Base-by-base conservation (phyloP, 257 asterid species). In the Oldenlandia corymbosa region DNA sequence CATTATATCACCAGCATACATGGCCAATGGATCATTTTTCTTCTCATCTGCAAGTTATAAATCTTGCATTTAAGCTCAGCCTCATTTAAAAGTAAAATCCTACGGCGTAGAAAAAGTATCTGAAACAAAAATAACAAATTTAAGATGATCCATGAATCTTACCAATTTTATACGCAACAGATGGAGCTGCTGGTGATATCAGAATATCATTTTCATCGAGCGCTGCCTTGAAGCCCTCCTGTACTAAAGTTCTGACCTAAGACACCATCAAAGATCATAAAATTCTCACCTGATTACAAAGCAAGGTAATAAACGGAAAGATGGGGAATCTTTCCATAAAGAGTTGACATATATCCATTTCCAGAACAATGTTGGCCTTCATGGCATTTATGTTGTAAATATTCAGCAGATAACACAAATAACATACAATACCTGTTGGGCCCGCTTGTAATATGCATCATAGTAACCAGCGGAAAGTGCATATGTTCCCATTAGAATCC, bases 1-100 rank as follows among this genome's bases (percentile, higher is more conserved):
- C 99, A 90, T 93, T 51, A 87, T 87, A 71, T 93, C 99, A 62
- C 99, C 99, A 5, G 96, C 97, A 65, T 93, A 93, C 99, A 93
- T 90, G 75, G 99, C 93, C 85, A 93, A 78, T 2, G 97, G 97
- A 55, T 93, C 99, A 64, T 87, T 78, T 85, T 90, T 93, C 97
- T 93, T 93, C 81, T 93, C 99, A 65, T 97, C 99, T 93, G 88
- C 50, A 73, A 58, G 68, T 67, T 67, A 55, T 55, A 65, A 57
- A 73, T 60, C 31, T 58, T 21, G 32, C 43, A 55, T 39, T 62
- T 34, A 60, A 37, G 50, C 46, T 39, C 58, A 60, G 62, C 45
- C 46, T 58, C 61, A 32, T n/a, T 34, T 42, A 39, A 71, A 57
- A 34, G 30, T 17, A 45, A 67, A 10, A 62, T 10, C 14, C 13